Conservation (phyloP, 192 early-diverging fungal genomes). For the Borealophlyctis nickersoniae region DNA sequence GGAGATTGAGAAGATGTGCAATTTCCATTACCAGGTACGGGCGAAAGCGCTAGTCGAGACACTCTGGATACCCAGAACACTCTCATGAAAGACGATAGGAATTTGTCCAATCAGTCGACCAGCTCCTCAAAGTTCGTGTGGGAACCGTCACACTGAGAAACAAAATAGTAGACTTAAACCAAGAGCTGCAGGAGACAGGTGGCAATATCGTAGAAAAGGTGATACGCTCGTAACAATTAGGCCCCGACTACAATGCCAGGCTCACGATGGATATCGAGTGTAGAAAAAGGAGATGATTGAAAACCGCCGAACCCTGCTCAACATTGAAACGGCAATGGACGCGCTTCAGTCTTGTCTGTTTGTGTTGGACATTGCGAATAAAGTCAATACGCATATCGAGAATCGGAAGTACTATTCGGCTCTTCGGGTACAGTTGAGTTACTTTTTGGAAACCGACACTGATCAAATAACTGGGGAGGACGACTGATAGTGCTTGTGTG, state of each 20-base stretch:
- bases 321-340: constrained; percentile 83
- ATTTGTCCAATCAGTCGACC: constrained; percentile 91
- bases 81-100: constrained; percentile 58
- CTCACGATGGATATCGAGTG: no score
- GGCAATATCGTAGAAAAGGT: constrained; percentile 77
- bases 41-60: no score
- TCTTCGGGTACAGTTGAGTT: constrained; percentile 57
- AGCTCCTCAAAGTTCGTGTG: constrained; percentile 90
- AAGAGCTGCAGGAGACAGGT: constrained; percentile 79
- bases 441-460: neutral
- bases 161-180: constrained; percentile 83
- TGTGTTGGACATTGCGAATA: constrained; percentile 84
- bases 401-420: constrained; percentile 87
- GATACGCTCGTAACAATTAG: no score
- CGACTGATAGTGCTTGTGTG: neutral
- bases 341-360: constrained; percentile 75
- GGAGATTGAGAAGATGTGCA: constrained; percentile 98
- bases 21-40: constrained; percentile 85
- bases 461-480: neutral
- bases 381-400: constrained; percentile 75
- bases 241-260: no score
- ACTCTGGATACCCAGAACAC: no score
- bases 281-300: constrained; percentile 79
- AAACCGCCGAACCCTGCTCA: constrained; percentile 74
- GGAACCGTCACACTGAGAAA: constrained; percentile 80